Evolutionary conservation across 495 filamentous ascomycete genomes (phyloP).

Genomic region (Cercophora sp.): DNA sequence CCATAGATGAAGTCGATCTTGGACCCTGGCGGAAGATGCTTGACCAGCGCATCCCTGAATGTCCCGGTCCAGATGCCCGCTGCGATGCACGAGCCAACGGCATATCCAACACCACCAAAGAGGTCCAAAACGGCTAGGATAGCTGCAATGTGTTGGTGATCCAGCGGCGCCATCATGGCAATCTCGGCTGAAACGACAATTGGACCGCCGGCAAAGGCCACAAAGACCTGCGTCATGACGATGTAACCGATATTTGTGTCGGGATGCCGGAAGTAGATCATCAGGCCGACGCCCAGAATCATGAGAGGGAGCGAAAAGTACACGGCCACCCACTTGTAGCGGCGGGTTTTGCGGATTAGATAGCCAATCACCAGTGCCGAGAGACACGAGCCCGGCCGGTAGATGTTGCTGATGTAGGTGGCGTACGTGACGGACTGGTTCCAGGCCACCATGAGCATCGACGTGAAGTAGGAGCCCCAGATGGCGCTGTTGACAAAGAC

Average conservation of each 20-base stretch:
- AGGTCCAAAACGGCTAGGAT: slow-evolving; percentile 59
- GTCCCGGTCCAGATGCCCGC: slow-evolving; percentile 62
- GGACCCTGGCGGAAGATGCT: slow-evolving; percentile 54
- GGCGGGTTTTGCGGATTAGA: slow-evolving; percentile 49
- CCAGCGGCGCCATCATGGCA: slow-evolving; percentile 59
- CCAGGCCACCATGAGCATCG: slow-evolving; percentile 66
- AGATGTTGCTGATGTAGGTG: slow-evolving; percentile 64
- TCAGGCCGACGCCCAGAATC: slow-evolving; percentile 62
- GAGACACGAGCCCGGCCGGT: slow-evolving; percentile 63
- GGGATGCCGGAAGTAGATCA: slow-evolving; percentile 64
- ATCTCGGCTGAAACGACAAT: slow-evolving; percentile 59
- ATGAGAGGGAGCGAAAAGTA: slow-evolving; percentile 60
- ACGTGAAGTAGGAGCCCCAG: slow-evolving; percentile 62
- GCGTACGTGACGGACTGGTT: slow-evolving; percentile 51
- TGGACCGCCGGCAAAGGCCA: slow-evolving; percentile 59
- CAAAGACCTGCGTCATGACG: slow-evolving; percentile 74
- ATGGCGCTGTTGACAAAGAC: slow-evolving; percentile 59
- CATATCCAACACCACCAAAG: slow-evolving; percentile 59
- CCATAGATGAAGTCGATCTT: slow-evolving; percentile 50
- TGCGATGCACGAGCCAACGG: slow-evolving; percentile 56
- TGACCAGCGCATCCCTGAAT: slow-evolving; percentile 46
- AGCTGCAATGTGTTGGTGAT: slow-evolving; percentile 60
- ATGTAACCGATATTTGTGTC: slow-evolving; percentile 53
- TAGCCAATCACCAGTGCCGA: slow-evolving; percentile 53
- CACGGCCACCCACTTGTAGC: slow-evolving; percentile 60